Evolutionary conservation across 331 rosid species (phyloP), one percentile per base, ranked within the genome.

Genomic region (Quercus lobata): DNA sequence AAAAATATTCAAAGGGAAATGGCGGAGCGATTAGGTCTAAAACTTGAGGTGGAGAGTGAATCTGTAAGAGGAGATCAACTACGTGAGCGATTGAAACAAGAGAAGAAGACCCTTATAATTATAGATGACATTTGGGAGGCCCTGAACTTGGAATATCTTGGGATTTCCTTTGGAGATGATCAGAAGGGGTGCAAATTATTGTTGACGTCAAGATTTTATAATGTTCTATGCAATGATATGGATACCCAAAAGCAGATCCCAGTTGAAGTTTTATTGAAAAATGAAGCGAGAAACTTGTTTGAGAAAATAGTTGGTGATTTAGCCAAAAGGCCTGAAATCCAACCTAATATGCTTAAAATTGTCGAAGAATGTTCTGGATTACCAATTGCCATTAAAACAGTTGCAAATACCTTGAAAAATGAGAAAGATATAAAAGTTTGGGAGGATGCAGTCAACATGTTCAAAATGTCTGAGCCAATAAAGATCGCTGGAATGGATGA

Each of bases 141-240:
- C 15, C 3, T 77, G 1, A 12, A 66, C 0, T 22, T 73, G 4
- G 9, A 19, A 0, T 0, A 0, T 52, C 27, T 14, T 11, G 17
- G 44, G 1, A 24, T 73, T 7, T 3, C 8, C 1, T 62, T 25
- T 25, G 24, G 2, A 24, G 62, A 41, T 30, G 65, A 71, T 55
- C 15, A 44, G 1, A 82, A 72, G 6, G 66, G 78, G 7, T 76
- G 78, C 55, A 82, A 82, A 58, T 53, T 85, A 57, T 37, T 83
- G 56, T 2, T 83, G 6, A 77, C 84, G 30, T 86, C 89, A 3
- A 71, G 84, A 70, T 29, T 0, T 8, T 5, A 7, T 24, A n/a
- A 69, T 1, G 76, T 83, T 2, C 27, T 83, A 46, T 12, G 2
- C 6, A 53, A 5, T 32, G 54, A 10, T 52, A 77, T 86, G 87